phyloP scores from a whole-genome alignment of 1,139 yeast genomes.

The Pichia terricola region DNA sequence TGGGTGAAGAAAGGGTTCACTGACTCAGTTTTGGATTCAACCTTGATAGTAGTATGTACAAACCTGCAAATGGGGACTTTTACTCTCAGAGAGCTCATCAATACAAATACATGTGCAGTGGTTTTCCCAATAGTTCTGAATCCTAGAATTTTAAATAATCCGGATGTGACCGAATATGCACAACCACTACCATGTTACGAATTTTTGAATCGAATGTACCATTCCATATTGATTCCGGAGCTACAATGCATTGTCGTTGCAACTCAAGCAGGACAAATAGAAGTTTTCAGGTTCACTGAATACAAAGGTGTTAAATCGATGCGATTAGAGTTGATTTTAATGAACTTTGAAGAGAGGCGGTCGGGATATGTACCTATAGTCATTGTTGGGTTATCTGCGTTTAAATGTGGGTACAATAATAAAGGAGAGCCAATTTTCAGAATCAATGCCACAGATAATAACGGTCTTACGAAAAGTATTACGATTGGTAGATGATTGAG shows the following conservation, averaged over 20 bases:
- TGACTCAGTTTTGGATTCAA: too few species aligned
- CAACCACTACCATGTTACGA: neutral
- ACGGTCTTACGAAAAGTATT: too few species aligned
- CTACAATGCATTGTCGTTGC: slow-evolving; percentile 45
- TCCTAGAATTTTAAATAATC: slow-evolving; percentile 1
- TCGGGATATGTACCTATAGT: slow-evolving; percentile 17
- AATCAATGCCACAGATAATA: slow-evolving; percentile 10
- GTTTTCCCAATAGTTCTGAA: slow-evolving; percentile 6
- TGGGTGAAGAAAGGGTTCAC: neutral
- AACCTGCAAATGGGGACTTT: slow-evolving; percentile 35
- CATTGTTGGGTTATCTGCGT: slow-evolving; percentile 18
- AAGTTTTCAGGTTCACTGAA: slow-evolving; percentile 48
- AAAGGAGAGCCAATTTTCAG: slow-evolving; percentile 5
- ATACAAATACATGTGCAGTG: slow-evolving; percentile 19
- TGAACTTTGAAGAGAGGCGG: slow-evolving; percentile 25
- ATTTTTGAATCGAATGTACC: slow-evolving; percentile 38
- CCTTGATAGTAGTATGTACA: slow-evolving; percentile 20
- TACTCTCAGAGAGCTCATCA: slow-evolving; percentile 38
- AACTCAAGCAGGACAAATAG: slow-evolving; percentile 50
- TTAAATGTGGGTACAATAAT: slow-evolving; percentile 1
- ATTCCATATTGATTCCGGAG: slow-evolving; percentile 43
- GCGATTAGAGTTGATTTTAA: slow-evolving; percentile 53
- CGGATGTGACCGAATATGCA: neutral
- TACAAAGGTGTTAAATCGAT: slow-evolving; percentile 48
- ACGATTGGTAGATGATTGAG: too few species aligned